Evolutionary conservation across 768 basidiomycete genomes (phyloP).

Genomic region (Candolleomyces eurysporus): DNA sequence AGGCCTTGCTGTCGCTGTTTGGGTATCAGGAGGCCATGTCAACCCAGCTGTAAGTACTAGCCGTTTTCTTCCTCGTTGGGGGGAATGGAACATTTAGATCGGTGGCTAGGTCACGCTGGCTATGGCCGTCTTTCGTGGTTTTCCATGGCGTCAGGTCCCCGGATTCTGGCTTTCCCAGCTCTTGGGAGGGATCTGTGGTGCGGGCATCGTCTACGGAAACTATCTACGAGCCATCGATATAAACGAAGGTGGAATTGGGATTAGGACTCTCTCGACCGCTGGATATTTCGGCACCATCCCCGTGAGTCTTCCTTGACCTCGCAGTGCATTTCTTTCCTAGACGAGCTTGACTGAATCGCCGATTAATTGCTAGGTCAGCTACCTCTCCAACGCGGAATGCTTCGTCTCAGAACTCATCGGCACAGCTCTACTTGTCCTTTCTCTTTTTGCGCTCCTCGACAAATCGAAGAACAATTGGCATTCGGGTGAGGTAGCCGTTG

Average conservation of each 20-base stretch:
- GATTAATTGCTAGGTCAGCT: conserved; percentile 27
- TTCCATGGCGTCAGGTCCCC: conserved; percentile 74
- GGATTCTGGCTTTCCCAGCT: conserved; percentile 63
- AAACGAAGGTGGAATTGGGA: conserved; percentile 52
- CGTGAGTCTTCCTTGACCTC: conserved; percentile 33
- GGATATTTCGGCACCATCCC: conserved; percentile 59
- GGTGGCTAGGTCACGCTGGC: conserved; percentile 56
- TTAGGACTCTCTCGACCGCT: conserved; percentile 58
- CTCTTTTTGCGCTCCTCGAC: conserved; percentile 55
- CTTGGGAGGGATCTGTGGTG: conserved; percentile 61
- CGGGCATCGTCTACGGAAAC: conserved; percentile 60
- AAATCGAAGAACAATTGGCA: conserved; percentile 44
- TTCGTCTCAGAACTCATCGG: conserved; percentile 59
- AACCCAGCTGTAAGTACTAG: conserved; percentile 51
- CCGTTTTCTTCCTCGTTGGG: neutral
- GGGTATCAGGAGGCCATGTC: conserved; percentile 68
- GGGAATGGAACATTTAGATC: neutral
- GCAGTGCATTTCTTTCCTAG: neutral
- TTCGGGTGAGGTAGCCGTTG: conserved; percentile 54
- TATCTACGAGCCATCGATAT: conserved; percentile 70
- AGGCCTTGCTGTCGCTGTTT: conserved; percentile 49
- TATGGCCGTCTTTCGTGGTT: conserved; percentile 58
- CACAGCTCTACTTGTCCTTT: conserved; percentile 55
- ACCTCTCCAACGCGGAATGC: conserved; percentile 37
- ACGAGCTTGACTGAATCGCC: neutral